Conservation (phyloP, 805 yeast genomes). For the Candida mattraensis region DNA sequence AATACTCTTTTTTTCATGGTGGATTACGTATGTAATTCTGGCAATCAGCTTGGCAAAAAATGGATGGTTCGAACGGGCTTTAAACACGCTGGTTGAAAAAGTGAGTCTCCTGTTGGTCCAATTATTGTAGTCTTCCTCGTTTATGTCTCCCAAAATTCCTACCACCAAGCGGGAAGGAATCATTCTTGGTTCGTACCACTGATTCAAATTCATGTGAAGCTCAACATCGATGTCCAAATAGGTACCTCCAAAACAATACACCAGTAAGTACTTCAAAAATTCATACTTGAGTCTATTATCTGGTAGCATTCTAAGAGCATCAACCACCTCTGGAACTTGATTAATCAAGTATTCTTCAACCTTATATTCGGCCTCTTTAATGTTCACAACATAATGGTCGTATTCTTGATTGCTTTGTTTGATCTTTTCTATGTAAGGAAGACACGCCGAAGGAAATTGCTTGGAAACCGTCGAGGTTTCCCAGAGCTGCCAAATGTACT, state of each 20-base stretch:
- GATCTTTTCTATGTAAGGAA: constrained; percentile 10
- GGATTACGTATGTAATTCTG: constrained; percentile 21
- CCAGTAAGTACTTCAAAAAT: constrained; percentile 49
- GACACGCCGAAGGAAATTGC: constrained; percentile 9
- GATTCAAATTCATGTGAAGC: constrained; percentile 40
- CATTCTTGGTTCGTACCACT: constrained; percentile 23
- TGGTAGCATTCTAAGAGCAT: constrained; percentile 47
- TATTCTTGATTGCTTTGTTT: constrained; percentile 9
- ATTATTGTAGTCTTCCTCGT: constrained; percentile 17
- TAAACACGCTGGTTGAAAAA: constrained; percentile 23
- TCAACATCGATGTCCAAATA: constrained; percentile 55
- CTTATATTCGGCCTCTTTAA: constrained; percentile 11
- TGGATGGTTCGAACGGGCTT: constrained; percentile 25
- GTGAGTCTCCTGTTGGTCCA: constrained; percentile 22
- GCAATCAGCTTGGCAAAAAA: constrained; percentile 27
- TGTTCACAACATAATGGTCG: constrained; percentile 9
- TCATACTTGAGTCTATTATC: constrained; percentile 47
- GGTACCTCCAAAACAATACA: constrained; percentile 53
- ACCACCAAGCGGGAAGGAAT: constrained; percentile 17
- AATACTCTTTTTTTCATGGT: constrained; percentile 12
- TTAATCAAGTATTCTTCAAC: constrained; percentile 13
- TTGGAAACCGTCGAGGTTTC: constrained; percentile 9
- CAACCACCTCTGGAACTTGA: constrained; percentile 46
- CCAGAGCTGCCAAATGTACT: constrained; percentile 21
- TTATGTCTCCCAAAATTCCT: constrained; percentile 24